Base-by-base conservation (phyloP, 2,329 filamentous ascomycete species). In the Fusarium euwallaceae region DNA sequence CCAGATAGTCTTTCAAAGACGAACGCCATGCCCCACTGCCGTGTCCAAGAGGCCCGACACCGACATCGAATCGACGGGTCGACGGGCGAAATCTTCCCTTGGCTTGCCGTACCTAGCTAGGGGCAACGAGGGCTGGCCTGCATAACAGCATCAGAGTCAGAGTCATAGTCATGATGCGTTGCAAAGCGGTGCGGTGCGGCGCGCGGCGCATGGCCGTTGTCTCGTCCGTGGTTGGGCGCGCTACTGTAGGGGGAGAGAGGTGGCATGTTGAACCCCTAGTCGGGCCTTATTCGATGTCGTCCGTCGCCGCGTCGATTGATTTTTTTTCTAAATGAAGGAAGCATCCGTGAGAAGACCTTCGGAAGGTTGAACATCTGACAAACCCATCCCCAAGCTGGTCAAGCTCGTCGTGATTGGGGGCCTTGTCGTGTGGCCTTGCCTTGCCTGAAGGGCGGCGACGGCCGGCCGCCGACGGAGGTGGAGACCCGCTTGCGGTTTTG, bases 391-490 rank as follows among this genome's bases (percentile, higher is more conserved):
- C 10, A 69, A 74, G 69, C 55, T 71, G 61, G 67, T 69, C 56
- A 61, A 62, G 72, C 66, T 75, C 7, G 43, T 53, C 48, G 62
- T 73, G 65, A 73, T 73, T 70, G 69, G 69, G 56, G 65, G 64
- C 72, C 72, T 51, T 51, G 24, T 24, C 16, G 11, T 51, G 27
- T 29, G 27, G 27, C 27, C 27, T 29, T 29, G 48, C 48, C 48
- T 27, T 53, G 48, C 24, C 48, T 53, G 48, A 63, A 34, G 32
- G 60, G 69, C 69, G 71, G 69, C 69, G 58, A 66, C 66, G 61
- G 61, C 76, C 76, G 76, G 74, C 69, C 76, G 64, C 62, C 61
- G 72, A 74, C 70, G 53, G 59, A 64, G 68, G 65, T 74, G 73
- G 71, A 75, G 70, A 65, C 71, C 69, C 63, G 64, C 67, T 64